Evolutionary conservation across 2,329 filamentous ascomycete species (phyloP).

Genomic region (Clarireedia sp.): DNA sequence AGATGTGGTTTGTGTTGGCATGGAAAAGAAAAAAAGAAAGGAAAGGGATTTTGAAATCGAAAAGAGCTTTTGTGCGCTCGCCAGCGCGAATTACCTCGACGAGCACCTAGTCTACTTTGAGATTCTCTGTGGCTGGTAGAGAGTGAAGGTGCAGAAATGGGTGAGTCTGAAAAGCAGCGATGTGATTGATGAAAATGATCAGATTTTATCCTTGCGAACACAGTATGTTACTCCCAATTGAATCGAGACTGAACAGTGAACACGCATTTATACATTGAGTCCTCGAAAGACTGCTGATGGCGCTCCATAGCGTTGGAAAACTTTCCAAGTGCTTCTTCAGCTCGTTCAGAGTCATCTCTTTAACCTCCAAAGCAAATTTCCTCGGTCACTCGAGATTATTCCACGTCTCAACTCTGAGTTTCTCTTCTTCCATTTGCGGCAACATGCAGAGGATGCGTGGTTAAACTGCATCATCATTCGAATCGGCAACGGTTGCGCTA

Average conservation of each 20-base stretch:
- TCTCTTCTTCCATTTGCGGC: slow-evolving; percentile 39
- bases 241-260: not conserved
- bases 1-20: no score
- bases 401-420: slow-evolving; percentile 30
- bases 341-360: slow-evolving; percentile 28
- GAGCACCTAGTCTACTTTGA: no score
- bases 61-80: no score
- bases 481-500: slow-evolving; percentile 26
- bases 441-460: slow-evolving; percentile 32
- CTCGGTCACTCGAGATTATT: slow-evolving; percentile 38
- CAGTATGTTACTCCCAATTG: slow-evolving; percentile 18
- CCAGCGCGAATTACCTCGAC: no score
- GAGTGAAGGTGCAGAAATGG: slow-evolving; percentile 40
- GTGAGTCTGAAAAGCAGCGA: slow-evolving; percentile 38
- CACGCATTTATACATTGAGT: slow-evolving; percentile 35
- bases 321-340: slow-evolving; percentile 25
- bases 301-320: slow-evolving; percentile 33
- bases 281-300: slow-evolving; percentile 32
- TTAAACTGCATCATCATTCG: slow-evolving; percentile 28
- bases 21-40: no score
- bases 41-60: no score
- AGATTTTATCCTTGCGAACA: slow-evolving; percentile 32
- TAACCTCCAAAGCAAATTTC: slow-evolving; percentile 32
- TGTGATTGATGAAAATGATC: slow-evolving; percentile 44
- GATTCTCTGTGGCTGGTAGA: slow-evolving; percentile 11